Evolutionary conservation across 345 rosid species (phyloP).

Genomic region (Linum lewisii): DNA sequence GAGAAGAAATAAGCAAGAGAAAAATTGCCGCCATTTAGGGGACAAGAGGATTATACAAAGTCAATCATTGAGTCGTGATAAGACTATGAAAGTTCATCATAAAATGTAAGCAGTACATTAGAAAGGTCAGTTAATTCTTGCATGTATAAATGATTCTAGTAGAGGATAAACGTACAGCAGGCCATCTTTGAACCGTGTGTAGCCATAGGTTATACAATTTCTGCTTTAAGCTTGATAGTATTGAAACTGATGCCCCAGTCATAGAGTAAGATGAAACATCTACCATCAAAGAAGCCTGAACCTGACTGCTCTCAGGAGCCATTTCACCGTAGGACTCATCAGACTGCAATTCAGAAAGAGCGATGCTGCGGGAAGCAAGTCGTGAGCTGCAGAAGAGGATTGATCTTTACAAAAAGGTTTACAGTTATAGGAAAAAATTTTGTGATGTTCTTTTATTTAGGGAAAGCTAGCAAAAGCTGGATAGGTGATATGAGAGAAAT

Average conservation of each 20-base stretch:
- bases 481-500: neutral
- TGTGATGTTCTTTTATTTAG: neutral
- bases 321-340: conserved; percentile 30
- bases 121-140: neutral
- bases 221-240: conserved; percentile 39
- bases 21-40: too few relatives aligned
- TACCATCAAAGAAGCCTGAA: conserved; percentile 20
- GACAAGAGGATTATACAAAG: neutral
- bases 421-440: neutral
- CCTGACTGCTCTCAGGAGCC: conserved; percentile 24
- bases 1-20: neutral
- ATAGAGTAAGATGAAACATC: conserved; percentile 35
- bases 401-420: neutral
- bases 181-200: conserved; percentile 64
- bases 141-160: neutral
- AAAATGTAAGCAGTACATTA: neutral
- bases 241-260: conserved; percentile 35
- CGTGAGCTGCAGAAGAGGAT: conserved; percentile 42
- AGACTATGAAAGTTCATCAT: neutral
- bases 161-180: conserved; percentile 36
- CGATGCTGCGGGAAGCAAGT: conserved; percentile 55
- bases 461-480: neutral
- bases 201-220: conserved; percentile 41
- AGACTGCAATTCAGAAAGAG: conserved; percentile 47
- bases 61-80: neutral